Evolutionary conservation across 495 filamentous ascomycete species (phyloP), one percentile per base, ranked within the genome.

Genomic region (Articulospora tetracladia): DNA sequence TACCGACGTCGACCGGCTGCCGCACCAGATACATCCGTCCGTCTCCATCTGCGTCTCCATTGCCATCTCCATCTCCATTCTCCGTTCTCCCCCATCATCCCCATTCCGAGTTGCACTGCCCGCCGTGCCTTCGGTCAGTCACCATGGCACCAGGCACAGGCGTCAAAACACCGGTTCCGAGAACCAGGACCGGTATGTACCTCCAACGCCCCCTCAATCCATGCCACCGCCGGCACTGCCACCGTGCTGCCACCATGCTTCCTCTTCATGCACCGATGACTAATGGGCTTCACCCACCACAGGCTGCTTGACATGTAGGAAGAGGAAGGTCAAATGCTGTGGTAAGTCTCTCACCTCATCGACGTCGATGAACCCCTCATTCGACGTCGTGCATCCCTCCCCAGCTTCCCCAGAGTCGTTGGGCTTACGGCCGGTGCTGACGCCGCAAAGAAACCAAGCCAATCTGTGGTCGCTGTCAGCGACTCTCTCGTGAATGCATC

Each of bases 311-410:
- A 69, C 68, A 13, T 70, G 68, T 47, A 53, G 68, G 7, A 59
- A 61, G 36, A 61, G 66, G 10, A 68, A 70, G 47, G 63, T 68
- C 30, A 70, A 68, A 56, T 70, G 68, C 57, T 66, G 39, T 44
- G 39, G 39, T 44, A 44, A 44, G 39, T n/a, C 17, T 7, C 17
- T 3, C 39, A 44, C 3, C 39, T 44, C n/a, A n/a, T n/a, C n/a
- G n/a, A n/a, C n/a, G n/a, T n/a, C n/a, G n/a, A n/a, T n/a, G n/a
- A n/a, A n/a, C n/a, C n/a, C n/a, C n/a, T n/a, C n/a, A n/a, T n/a
- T n/a, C n/a, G n/a, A n/a, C n/a, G n/a, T n/a, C n/a, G n/a, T n/a
- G n/a, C n/a, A 15, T 8, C 15, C 39, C 17, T 19, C 15, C 39
- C 39, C 39, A 44, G 39, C 3, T 44, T 44, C 39, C n/a, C 17